These are phyloP conservation scores for Rhipidocladum racemiflorum DNA, from an alignment of 176 grass and related monocot species.

Conservation along the genomic window DNA sequence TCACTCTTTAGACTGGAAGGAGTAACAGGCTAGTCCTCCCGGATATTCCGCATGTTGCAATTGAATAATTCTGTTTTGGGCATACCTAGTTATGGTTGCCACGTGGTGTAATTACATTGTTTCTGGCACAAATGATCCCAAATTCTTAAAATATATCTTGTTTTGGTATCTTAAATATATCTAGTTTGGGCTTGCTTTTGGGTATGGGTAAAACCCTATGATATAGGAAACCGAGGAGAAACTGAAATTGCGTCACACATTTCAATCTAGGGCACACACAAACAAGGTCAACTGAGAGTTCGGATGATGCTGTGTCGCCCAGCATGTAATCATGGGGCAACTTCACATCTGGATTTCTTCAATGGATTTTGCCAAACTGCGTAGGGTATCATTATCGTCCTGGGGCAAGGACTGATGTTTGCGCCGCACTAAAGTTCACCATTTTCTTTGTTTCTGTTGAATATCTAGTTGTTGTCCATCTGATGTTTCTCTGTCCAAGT, in stretches of 20 bases:
- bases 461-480: not conserved
- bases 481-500: not conserved
- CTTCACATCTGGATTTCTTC: not conserved
- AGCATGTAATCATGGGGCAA: not conserved
- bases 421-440: not conserved
- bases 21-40: not conserved
- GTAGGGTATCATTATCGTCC: not conserved
- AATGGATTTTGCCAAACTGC: not conserved
- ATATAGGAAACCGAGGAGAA: not conserved
- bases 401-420: not conserved
- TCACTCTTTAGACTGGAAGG: too few species aligned
- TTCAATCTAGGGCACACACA: not conserved
- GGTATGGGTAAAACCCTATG: not conserved
- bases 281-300: not conserved
- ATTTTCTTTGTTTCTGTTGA: not conserved
- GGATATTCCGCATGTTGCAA: not conserved
- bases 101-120: not conserved
- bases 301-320: not conserved
- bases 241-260: not conserved
- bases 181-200: not conserved
- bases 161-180: not conserved
- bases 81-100: not conserved
- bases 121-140: not conserved
- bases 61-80: not conserved
- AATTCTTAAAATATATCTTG: not conserved